Evolutionary conservation across 352 stramenopile genomes (phyloP).

Genomic region (Phytophthora europaea): DNA sequence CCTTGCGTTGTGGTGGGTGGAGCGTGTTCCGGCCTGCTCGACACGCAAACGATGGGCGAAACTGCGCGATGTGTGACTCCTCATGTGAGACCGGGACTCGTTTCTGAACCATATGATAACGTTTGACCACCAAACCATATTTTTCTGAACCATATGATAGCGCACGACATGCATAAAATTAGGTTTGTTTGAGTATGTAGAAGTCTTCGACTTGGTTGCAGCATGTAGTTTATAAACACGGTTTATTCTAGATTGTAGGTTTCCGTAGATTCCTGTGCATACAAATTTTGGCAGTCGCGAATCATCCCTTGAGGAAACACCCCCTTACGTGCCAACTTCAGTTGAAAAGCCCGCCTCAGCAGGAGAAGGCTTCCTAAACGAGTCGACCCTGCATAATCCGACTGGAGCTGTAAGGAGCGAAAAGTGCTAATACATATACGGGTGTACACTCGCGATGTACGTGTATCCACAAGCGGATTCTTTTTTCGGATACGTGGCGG

Average conservation of each 20-base stretch:
- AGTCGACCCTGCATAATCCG: too few relatives aligned
- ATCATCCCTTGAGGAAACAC: conserved; percentile 22
- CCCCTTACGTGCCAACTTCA: conserved; percentile 7
- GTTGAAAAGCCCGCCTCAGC: neutral
- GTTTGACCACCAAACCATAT: neutral
- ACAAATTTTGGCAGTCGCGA: conserved; percentile 26
- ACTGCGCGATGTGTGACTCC: conserved; percentile 8
- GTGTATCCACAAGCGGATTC: neutral
- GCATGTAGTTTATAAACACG: neutral
- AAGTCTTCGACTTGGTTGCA: neutral
- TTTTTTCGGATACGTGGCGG: neutral
- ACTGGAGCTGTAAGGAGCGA: neutral
- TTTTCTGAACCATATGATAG: conserved; percentile 4
- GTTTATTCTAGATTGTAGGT: neutral
- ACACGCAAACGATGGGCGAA: conserved; percentile 13
- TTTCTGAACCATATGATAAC: conserved; percentile 7
- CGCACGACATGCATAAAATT: neutral
- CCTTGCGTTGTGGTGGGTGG: conserved; percentile 14
- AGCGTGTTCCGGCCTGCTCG: conserved; percentile 13
- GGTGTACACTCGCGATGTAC: too few relatives aligned
- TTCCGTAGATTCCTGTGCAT: conserved; percentile 26
- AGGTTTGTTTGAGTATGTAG: neutral
- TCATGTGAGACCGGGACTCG: neutral
- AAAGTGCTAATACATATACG: too few relatives aligned
- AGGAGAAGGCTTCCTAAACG: neutral